Conservation (phyloP, 441 rosid genomes). For the Gossypium davidsonii region DNA sequence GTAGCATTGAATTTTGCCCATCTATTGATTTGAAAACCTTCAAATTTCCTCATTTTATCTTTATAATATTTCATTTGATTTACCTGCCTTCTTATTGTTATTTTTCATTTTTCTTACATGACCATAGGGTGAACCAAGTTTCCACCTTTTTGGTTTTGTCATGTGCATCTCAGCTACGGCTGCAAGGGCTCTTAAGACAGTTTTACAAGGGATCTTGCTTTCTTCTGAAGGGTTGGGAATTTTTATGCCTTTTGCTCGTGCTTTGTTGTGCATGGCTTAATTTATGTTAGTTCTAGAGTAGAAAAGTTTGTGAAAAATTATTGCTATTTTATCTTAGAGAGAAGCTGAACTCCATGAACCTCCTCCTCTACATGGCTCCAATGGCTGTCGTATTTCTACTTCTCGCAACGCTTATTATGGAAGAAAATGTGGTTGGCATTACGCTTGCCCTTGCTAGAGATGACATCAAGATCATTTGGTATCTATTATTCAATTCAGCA, state of each 20-base stretch:
- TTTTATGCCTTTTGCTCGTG: slow-evolving; percentile 3
- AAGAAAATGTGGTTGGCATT: slow-evolving; percentile 52
- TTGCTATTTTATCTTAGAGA: slow-evolving; percentile 33
- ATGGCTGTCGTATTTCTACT: slow-evolving; percentile 56
- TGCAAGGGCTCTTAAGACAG: slow-evolving; percentile 93
- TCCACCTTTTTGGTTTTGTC: slow-evolving; percentile 87
- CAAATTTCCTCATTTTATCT: not conserved
- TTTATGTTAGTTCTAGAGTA: not conserved
- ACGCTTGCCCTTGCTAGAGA: slow-evolving; percentile 68
- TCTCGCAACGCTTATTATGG: slow-evolving; percentile 64
- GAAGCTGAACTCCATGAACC: slow-evolving; percentile 67
- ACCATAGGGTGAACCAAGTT: slow-evolving; percentile 83
- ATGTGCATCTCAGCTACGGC: slow-evolving; percentile 88
- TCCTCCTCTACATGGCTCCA: slow-evolving; percentile 75
- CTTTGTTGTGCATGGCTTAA: not conserved
- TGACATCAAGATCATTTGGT: slow-evolving; percentile 55
- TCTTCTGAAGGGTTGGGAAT: slow-evolving; percentile 84
- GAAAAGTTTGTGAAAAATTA: slow-evolving; percentile 21
- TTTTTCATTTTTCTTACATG: slow-evolving; percentile 12
- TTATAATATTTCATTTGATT: not conserved
- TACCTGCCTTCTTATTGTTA: not conserved
- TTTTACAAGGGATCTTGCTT: slow-evolving; percentile 86
- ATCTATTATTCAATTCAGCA: slow-evolving; percentile 60
- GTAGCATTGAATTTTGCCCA: not conserved
- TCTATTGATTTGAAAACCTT: not conserved